Evolutionary conservation across 371 early-diverging fungal genomes (phyloP).

Genomic region (Mucor racemosus): DNA sequence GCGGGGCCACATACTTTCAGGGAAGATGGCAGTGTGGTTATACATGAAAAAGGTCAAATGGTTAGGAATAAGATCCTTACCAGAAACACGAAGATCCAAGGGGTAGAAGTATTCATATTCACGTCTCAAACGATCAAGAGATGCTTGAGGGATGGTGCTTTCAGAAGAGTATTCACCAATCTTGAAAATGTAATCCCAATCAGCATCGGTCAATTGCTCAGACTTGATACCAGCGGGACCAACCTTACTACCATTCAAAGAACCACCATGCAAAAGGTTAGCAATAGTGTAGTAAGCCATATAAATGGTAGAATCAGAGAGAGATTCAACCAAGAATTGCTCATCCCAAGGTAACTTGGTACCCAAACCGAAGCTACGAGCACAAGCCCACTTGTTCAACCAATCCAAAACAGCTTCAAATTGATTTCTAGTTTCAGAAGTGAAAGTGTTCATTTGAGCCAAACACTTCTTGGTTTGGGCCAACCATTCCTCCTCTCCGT

Average conservation of each 20-base stretch:
- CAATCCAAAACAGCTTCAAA: conserved; percentile 93
- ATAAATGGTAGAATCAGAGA: conserved; percentile 99
- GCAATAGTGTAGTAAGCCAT: conserved; percentile 99
- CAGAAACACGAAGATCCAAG: conserved; percentile 97
- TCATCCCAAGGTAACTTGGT: conserved; percentile 97
- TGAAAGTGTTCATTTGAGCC: conserved; percentile 83
- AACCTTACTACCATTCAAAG: conserved; percentile 82
- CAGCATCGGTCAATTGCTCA: conserved; percentile 91
- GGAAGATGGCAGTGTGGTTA: conserved; percentile 99
- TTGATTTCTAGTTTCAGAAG: conserved; percentile 87
- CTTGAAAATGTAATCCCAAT: conserved; percentile 96
- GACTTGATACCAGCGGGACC: conserved; percentile 85
- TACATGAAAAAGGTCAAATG: conserved; percentile 99
- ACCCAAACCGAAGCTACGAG: conserved; percentile 98
- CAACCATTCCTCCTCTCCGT: conserved; percentile 96
- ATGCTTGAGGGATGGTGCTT: conserved; percentile 64
- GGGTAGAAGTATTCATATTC: conserved; percentile 99
- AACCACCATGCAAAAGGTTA: conserved; percentile 91
- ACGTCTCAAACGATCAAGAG: conserved; percentile 75
- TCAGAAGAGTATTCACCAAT: conserved; percentile 74
- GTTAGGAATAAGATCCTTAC: conserved; percentile 99
- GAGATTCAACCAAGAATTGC: conserved; percentile 97
- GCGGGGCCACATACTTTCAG: conserved; percentile 92
- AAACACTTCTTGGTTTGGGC: conserved; percentile 81
- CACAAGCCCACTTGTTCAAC: conserved; percentile 99